Base-by-base conservation (phyloP, 495 filamentous ascomycete genomes). In the Podospora australis region DNA sequence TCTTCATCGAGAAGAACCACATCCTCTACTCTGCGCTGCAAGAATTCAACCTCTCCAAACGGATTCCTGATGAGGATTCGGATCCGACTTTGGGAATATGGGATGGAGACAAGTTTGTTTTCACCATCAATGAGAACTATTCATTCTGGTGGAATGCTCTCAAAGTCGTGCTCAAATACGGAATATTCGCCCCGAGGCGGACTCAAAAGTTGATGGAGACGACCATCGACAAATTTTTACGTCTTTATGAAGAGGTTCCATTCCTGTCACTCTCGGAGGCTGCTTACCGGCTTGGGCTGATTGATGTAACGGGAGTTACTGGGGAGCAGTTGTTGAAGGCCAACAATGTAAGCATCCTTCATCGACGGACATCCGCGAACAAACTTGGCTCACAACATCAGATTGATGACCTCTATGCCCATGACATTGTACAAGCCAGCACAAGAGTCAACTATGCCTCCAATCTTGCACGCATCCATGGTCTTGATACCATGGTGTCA, bases 401-500 rank as follows among this genome's bases (percentile, higher is more conserved):
- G 73, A 78, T 97, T 30, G 74, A 73, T 2, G 66, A 72, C 0
- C 53, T 65, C 8, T 99, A 94, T 59, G 68, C 86, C 2, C 79
- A 79, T 9, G 90, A 99, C 39, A 81, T 99, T 34, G 79, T 98
- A 10, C 94, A 97, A 68, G 88, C 92, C 2, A 86, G 82, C 53
- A 97, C 92, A 1, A 75, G 92, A 4, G 92, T 97, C 35, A 99
- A 99, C 60, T 97, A 97, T 69, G 92, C 85, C 0, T 87, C 91
- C 53, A 96, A 99, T 50, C 61, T 98, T 6, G 73, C 67, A 2
- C 63, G 82, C 36, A 92, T 97, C 24, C 91, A 99, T 57, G 94
- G 88, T 3, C 64, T 99, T 8, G 88, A 91, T 54, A 81, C 90
- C 0, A 91, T 96, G 84, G 92, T 74, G 34, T 65, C 71, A 2